Evolutionary conservation across 805 yeast species (phyloP), one percentile per base, ranked within the genome.

Genomic region (Suhomyces faveliae): DNA sequence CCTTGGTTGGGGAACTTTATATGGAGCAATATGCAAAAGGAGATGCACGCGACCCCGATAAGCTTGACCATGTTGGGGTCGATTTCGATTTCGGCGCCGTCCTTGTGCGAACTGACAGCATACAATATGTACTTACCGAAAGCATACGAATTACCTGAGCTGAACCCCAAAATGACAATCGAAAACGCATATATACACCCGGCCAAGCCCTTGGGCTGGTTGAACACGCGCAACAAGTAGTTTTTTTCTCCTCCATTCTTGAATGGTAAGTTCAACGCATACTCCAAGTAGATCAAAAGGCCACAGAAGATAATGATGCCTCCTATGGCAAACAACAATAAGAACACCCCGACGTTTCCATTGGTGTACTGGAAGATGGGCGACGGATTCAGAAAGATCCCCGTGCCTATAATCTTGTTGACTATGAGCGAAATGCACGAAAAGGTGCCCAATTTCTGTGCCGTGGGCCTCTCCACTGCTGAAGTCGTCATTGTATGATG

Each of bases 101-200:
- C 58, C 13, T 60, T 55, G 23, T 64, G 65, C 27, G 64, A 63
- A 5, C 60, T 51, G 21, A 64, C 45, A 2, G 75, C 70, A 49
- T 53, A 71, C 51, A 80, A 70, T 5, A 81, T 58, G 57, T 83
- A 83, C 48, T 79, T 74, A 2, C 88, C 88, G 62, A 83, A 81
- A 0, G 87, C 87, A 57, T 77, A 81, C 21, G 83, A 71, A 55
- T 83, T 83, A 1, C 85, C 84, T 5, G 85, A 77, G 47, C 84
- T 78, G 58, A 81, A 80, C 2, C 85, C 84, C 11, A 83, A 63
- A 20, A 81, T 53, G n/a, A 83, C 81, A 49, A 79, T 74, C 43
- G 74, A 76, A 40, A 81, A 75, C 3, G 84, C 77, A 50, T 71
- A 71, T 3, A 68, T 53, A 46, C 73, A 68, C 3, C 76, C 75